Conservation (phyloP, 225 moss, liverwort and hornwort genomes). For the Polytrichum formosum region DNA sequence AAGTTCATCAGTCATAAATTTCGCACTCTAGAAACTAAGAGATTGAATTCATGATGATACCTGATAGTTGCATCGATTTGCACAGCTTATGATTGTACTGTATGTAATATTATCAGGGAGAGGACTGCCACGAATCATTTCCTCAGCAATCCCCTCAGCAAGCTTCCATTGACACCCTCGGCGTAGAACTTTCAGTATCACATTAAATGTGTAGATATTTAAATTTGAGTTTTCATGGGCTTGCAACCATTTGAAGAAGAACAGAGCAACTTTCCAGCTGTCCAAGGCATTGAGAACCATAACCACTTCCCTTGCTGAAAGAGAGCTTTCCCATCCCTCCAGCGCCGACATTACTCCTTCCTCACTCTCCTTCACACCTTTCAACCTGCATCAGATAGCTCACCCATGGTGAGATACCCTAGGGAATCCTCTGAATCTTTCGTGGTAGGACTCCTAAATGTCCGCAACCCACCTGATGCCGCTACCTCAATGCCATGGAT, state of each 20-base stretch:
- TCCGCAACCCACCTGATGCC: too few species aligned
- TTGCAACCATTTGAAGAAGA: constrained; percentile 76
- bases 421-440: too few species aligned
- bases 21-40: background rate
- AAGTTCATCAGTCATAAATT: too few species aligned
- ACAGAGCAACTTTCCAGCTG: constrained; percentile 67
- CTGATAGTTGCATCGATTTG: constrained; percentile 71
- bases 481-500: too few species aligned
- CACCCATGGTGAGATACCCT: too few species aligned
- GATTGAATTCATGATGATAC: constrained; percentile 9
- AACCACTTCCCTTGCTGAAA: constrained; percentile 58
- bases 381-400: constrained; percentile 32
- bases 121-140: constrained; percentile 63
- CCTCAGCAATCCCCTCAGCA: constrained; percentile 60
- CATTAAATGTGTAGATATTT: constrained; percentile 77
- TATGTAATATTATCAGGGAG: constrained; percentile 81
- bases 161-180: constrained; percentile 70
- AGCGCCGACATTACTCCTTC: constrained; percentile 54
- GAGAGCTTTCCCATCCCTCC: constrained; percentile 48
- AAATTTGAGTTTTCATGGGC: constrained; percentile 42
- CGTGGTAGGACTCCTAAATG: too few species aligned
- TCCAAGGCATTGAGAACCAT: constrained; percentile 52
- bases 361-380: constrained; percentile 46
- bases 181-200: constrained; percentile 78
- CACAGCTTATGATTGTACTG: constrained; percentile 96